phyloP scores from a whole-genome alignment of 208 protist species.

The Phytomonas francai region DNA sequence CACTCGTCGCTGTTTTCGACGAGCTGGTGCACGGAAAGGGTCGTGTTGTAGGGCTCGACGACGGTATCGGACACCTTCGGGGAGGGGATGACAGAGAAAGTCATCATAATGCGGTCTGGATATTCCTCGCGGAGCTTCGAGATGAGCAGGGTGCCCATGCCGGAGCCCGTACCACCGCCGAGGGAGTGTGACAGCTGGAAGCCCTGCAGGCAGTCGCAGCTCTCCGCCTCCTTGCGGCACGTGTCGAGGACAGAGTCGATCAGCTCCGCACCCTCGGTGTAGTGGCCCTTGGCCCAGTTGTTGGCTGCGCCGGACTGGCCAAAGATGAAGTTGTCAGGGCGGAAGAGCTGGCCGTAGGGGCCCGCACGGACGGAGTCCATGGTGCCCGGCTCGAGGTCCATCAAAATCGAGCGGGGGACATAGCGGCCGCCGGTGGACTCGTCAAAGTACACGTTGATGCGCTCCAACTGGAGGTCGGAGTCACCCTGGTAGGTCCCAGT shows the following conservation, averaged over 20 bases:
- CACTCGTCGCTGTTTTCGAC: conserved; percentile 86
- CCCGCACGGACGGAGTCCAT: conserved; percentile 95
- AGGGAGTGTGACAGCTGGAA: conserved; percentile 98
- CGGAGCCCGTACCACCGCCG: conserved; percentile 96
- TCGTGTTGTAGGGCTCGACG: conserved; percentile 97
- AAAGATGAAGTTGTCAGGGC: conserved; percentile 98
- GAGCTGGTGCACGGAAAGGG: conserved; percentile 96
- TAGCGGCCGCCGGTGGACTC: conserved; percentile 90
- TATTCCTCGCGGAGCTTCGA: conserved; percentile 98
- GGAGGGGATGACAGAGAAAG: conserved; percentile 97
- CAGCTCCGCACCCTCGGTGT: conserved; percentile 98
- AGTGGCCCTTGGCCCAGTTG: conserved; percentile 99
- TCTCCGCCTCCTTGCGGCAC: conserved; percentile 97
- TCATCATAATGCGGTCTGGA: conserved; percentile 98
- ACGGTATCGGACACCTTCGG: conserved; percentile 97
- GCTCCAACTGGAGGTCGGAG: conserved; percentile 95
- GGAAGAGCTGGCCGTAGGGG: conserved; percentile 89
- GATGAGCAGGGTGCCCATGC: conserved; percentile 97
- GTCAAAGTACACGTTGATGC: conserved; percentile 98
- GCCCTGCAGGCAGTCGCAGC: conserved; percentile 97
- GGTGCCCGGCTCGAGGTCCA: conserved; percentile 92
- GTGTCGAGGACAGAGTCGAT: conserved; percentile 96
- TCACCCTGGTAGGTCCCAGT: conserved; percentile 89
- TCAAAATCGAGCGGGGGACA: conserved; percentile 72
- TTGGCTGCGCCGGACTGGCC: conserved; percentile 97